Evolutionary conservation across 306 rosid species (phyloP).

Genomic region (Trifolium repens): DNA sequence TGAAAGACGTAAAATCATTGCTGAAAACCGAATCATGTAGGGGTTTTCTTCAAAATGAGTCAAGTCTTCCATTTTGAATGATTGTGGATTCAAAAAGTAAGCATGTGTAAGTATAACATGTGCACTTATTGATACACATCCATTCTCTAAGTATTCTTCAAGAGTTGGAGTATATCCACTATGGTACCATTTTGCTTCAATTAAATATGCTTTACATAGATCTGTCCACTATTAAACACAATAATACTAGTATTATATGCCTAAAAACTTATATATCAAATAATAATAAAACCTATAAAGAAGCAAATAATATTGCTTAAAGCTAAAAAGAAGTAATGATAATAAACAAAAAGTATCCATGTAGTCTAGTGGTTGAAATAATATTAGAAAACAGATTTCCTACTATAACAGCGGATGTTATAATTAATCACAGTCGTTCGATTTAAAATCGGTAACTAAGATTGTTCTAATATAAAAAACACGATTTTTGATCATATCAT

Average conservation of each 20-base stretch:
- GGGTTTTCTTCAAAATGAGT: background rate
- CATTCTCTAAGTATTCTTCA: constrained; percentile 27
- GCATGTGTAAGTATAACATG: background rate
- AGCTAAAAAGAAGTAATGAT: too few relatives aligned
- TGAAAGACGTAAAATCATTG: background rate
- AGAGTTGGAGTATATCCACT: constrained; percentile 18
- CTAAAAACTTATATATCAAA: background rate
- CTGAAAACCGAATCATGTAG: background rate
- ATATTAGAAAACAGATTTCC: too few relatives aligned
- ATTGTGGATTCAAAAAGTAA: background rate
- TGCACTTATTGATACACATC: background rate
- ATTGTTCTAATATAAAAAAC: too few relatives aligned
- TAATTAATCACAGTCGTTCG: too few relatives aligned
- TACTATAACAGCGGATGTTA: too few relatives aligned
- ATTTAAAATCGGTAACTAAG: too few relatives aligned
- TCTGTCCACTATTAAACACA: constrained; percentile 18
- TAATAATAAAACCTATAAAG: background rate
- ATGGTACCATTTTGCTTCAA: constrained; percentile 31
- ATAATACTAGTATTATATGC: too few relatives aligned
- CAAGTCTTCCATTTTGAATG: background rate
- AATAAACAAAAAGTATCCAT: too few relatives aligned
- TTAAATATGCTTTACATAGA: constrained; percentile 11
- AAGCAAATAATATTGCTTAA: too few relatives aligned
- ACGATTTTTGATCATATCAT: too few relatives aligned
- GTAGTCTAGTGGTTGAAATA: too few relatives aligned